Evolutionary conservation across 495 filamentous ascomycete genomes (phyloP), one percentile per base, ranked within the genome.

Genomic region (Penicillium flavigenum): DNA sequence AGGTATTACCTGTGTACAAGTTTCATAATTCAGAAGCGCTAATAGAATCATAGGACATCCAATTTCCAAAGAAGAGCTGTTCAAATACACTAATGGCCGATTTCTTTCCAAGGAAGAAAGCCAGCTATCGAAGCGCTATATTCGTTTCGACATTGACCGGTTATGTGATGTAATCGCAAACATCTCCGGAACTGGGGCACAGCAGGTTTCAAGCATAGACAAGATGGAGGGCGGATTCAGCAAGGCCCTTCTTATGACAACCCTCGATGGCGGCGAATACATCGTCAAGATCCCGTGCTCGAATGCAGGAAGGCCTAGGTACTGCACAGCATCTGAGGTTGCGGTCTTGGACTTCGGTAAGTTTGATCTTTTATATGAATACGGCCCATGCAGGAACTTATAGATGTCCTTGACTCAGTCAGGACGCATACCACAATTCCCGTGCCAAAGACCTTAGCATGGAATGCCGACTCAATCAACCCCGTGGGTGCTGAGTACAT

Each of bases 401-500:
- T 44, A 5, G 8, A 44, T 4, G 20, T 26, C 10, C 42, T 44
- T 24, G 19, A 6, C 24, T 12, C 42, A 24, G 42, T 44, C 8
- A 44, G 42, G 20, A 44, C 42, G 14, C 19, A 24, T 11, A 44
- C 42, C 42, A 44, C 19, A 12, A 24, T 44, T 8, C 42, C 9
- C 3, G 20, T 44, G 42, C 42, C 42, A 9, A 44, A 44, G 20
- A 20, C 24, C 20, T 48, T 65, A 38, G 59, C 58, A 26, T 67
- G 67, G 65, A 34, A 3, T 34, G 11, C 31, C 31, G 54, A 68
- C 47, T 8, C 55, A n/a, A 47, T 56, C 27, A 70, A 68, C 49
- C 58, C 64, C 5, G 51, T 67, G 17, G 63, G 64, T 11, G 50
- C 56, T 19, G 64, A 67, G 46, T 70, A 67, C 47, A 70, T 68